These are phyloP conservation scores for Globisporangium cylindrosporum DNA, from an alignment of 352 stramenopile species.

Conservation along the genomic window DNA sequence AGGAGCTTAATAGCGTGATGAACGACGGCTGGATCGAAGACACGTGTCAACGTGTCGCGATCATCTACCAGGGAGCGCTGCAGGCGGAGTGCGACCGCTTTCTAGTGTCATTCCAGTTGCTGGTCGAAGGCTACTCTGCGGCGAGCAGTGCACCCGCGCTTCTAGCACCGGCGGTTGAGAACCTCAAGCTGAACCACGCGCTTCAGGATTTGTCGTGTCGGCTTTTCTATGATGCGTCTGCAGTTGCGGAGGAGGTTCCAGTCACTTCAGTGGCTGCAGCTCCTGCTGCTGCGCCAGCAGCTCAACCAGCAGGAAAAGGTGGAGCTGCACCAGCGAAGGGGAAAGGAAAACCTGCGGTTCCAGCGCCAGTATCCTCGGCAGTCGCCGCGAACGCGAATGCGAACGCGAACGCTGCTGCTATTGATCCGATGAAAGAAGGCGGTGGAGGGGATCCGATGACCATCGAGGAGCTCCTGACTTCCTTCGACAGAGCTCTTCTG, in stretches of 20 bases:
- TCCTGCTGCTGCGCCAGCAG: neutral
- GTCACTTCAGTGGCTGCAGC: conserved; percentile 13
- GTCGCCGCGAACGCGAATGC: conserved; percentile 17
- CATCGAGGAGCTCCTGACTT: conserved; percentile 36
- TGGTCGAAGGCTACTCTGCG: conserved; percentile 48
- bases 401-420: neutral
- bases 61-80: conserved; percentile 50
- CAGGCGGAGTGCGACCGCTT: conserved; percentile 78
- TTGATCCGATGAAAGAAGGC: conserved; percentile 13
- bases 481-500: conserved; percentile 44
- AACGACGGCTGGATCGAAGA: conserved; percentile 64
- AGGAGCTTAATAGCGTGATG: conserved; percentile 44
- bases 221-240: conserved; percentile 37
- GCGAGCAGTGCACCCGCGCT: conserved; percentile 38
- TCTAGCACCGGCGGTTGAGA: conserved; percentile 30
- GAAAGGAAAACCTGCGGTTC: conserved; percentile 33
- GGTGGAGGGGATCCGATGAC: conserved; percentile 24
- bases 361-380: conserved; percentile 18
- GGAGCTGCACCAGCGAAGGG: conserved; percentile 32
- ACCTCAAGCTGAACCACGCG: conserved; percentile 22
- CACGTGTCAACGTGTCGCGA: conserved; percentile 33
- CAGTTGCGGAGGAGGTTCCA: conserved; percentile 17
- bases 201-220: conserved; percentile 35
- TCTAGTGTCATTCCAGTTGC: conserved; percentile 47
- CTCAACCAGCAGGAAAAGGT: conserved; percentile 4